Evolutionary conservation across 176 grass and related monocot genomes (phyloP), one percentile per base, ranked within the genome.

Genomic region (Pharus latifolius): DNA sequence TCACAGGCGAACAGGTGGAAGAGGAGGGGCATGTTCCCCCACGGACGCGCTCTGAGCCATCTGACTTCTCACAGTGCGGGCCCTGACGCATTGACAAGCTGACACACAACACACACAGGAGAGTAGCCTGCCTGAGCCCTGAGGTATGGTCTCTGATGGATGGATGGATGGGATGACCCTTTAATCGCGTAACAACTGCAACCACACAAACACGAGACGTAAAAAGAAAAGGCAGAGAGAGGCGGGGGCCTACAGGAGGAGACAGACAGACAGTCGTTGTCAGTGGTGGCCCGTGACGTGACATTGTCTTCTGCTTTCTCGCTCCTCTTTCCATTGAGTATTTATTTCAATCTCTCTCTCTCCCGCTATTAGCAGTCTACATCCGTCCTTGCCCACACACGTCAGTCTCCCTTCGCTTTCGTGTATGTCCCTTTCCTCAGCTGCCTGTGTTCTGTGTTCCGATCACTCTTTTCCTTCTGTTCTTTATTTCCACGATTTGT

Each of bases 221-320:
- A 10, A 3, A 44, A 45, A 60, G 56, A 41, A 26, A 57, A 25
- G 26, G 25, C 5, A 17, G 7, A 18, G 30, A 31, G 2, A 1
- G 60, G 2, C 2, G 6, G 16, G 1, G 5, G 2, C n/a, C n/a
- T n/a, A n/a, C 2, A 28, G 58, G 33, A 46, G 10, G 28, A 37
- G 60, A 81, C 69, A 65, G 60, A 40, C 49, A 18, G 60, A 65
- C 51, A 17, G 50, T 81, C 69, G 50, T 50, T 28, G 17, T 57
- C 78, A 32, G 60, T 81, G 78, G 69, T 67, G 64, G 46, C 78
- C 78, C 60, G 78, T 58, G 49, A 56, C 60, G 40, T 47, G 68
- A 73, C 38, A 48, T 38, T 48, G 64, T 24, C 17, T 40, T 58
- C 70, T 5, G 16, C 35, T 68, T 23, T 42, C 59, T 56, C 31